Conservation (phyloP, 129 eudicot species). For the Logfia minima region DNA sequence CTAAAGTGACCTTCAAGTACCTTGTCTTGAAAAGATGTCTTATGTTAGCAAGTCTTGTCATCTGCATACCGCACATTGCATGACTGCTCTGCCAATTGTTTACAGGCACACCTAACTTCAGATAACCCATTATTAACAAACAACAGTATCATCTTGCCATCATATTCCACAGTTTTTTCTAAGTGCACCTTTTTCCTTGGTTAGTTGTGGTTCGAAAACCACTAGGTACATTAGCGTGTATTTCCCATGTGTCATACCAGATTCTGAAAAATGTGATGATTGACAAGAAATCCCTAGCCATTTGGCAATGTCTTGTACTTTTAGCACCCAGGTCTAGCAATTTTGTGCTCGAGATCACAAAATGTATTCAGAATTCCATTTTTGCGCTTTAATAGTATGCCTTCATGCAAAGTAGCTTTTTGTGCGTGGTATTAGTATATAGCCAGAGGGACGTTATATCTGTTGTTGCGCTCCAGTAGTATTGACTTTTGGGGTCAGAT, state of each 20-base stretch:
- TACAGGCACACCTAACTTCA: background rate
- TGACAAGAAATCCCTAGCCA: background rate
- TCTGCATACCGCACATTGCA: background rate
- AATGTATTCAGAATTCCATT: background rate
- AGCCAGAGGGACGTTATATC: background rate
- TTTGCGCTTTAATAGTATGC: background rate
- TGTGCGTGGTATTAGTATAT: background rate
- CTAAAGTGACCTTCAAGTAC: background rate
- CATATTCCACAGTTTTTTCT: background rate
- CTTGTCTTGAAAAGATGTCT: background rate
- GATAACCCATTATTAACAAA: background rate
- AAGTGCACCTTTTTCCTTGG: background rate
- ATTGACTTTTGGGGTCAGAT: background rate
- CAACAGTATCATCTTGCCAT: conserved; percentile 3
- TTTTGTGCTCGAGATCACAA: background rate
- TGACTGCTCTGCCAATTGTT: background rate
- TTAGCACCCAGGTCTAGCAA: background rate
- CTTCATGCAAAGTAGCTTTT: background rate
- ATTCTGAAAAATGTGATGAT: background rate
- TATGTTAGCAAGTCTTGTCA: conserved; percentile 2
- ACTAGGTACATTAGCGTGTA: background rate
- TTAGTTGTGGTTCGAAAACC: background rate
- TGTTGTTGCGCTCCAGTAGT: background rate
- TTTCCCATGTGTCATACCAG: background rate
- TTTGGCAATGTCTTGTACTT: conserved; percentile 4